Evolutionary conservation across 257 asterid species (phyloP).

Genomic region (Asclepias syriaca): DNA sequence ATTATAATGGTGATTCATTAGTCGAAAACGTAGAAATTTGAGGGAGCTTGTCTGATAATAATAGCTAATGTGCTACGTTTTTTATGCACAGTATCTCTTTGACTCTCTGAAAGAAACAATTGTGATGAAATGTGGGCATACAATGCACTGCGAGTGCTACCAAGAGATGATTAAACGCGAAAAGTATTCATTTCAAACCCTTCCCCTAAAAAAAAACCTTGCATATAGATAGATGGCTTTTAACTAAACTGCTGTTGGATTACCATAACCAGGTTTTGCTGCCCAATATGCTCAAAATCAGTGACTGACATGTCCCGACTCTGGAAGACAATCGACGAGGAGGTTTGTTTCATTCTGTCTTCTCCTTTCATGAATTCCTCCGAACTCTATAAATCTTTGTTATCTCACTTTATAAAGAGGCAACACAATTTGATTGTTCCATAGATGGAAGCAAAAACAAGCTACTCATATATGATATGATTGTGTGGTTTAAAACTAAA

Average conservation of each 20-base stretch:
- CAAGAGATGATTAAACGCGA: slow-evolving; percentile 83
- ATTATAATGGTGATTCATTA: neutral
- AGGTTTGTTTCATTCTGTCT: slow-evolving; percentile 33
- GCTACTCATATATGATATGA: neutral
- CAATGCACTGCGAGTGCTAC: slow-evolving; percentile 88
- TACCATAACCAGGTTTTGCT: slow-evolving; percentile 54
- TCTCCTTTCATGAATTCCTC: neutral
- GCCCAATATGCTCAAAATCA: slow-evolving; percentile 91
- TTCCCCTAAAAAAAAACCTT: slow-evolving; percentile 8
- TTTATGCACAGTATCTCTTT: slow-evolving; percentile 60
- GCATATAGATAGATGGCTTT: neutral
- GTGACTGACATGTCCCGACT: slow-evolving; percentile 68
- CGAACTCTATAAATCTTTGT: neutral
- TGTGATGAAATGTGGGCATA: slow-evolving; percentile 97
- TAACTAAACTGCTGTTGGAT: slow-evolving; percentile 1
- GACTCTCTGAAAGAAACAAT: slow-evolving; percentile 84
- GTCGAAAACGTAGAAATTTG: neutral
- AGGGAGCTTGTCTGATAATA: neutral
- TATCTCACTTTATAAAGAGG: neutral
- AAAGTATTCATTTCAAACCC: slow-evolving; percentile 35
- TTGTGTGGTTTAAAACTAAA: neutral
- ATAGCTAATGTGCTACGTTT: slow-evolving; percentile 11
- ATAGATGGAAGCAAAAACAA: neutral
- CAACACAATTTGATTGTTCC: neutral
- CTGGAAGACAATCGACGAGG: slow-evolving; percentile 80